A percentile compares a stretch with the other conserved stretches of the same genome.
phyloP scores from a whole-genome alignment of 2,329 filamentous ascomycete genomes.

The Trichoderma lentiforme region DNA sequence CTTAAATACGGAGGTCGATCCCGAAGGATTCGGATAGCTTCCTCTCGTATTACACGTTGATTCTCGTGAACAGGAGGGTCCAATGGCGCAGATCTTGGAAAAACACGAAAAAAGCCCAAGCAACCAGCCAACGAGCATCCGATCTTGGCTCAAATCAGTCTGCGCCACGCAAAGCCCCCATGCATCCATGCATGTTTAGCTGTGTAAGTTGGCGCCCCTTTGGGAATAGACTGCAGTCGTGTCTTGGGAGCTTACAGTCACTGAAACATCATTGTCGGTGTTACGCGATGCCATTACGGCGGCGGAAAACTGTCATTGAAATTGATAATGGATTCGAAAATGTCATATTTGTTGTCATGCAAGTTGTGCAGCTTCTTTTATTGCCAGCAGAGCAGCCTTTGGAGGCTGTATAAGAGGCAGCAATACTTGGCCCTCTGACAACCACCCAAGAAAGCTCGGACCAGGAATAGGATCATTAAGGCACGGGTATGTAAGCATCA shows the following conservation, averaged over 20 bases:
- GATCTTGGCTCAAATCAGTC: constrained; percentile 10
- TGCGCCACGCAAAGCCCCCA: constrained; percentile 13
- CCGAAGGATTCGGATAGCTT: neutral
- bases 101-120: neutral
- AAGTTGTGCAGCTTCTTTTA: neutral
- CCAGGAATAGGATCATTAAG: neutral
- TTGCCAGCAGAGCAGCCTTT: neutral
- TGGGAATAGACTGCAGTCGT: neutral
- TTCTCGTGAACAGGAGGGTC: neutral
- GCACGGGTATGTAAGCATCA: neutral
- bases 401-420: neutral
- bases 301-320: neutral
- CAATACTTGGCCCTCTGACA: neutral
- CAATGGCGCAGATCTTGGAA: neutral
- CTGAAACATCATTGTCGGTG: neutral
- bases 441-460: neutral
- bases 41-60: neutral
- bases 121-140: neutral
- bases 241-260: neutral
- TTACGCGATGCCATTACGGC: neutral
- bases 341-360: neutral
- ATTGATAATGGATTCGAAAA: no score
- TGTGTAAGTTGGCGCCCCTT: neutral
- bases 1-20: neutral
- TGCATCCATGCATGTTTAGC: constrained; percentile 3